Conservation (phyloP, 768 basidiomycete genomes). For the Clitopilus hobsonii region DNA sequence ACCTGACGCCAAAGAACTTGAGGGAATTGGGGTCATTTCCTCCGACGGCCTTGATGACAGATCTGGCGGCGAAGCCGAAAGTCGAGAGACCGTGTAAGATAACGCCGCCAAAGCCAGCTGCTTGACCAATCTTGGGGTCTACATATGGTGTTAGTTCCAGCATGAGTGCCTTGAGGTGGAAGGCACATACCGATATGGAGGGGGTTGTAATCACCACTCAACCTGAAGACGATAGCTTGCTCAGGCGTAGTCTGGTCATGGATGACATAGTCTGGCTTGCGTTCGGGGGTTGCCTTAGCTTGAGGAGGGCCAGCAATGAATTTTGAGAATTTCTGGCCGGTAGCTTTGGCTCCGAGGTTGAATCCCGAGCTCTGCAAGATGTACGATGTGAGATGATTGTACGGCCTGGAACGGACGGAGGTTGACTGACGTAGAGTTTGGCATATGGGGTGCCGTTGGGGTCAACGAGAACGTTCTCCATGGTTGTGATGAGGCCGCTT, state of each 20-base stretch:
- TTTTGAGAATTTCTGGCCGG: constrained; percentile 59
- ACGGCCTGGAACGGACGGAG: neutral
- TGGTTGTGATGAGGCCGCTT: constrained; percentile 68
- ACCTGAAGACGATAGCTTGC: constrained; percentile 67
- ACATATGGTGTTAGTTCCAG: neutral
- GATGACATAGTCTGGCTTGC: constrained; percentile 56
- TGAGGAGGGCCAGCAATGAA: constrained; percentile 55
- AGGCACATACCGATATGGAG: constrained; percentile 57
- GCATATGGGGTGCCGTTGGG: constrained; percentile 55
- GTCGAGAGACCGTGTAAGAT: constrained; percentile 84
- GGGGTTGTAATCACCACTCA: constrained; percentile 78
- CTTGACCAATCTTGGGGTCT: constrained; percentile 74
- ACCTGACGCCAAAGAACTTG: constrained; percentile 66
- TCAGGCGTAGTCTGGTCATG: constrained; percentile 59
- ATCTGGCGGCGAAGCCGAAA: constrained; percentile 80
- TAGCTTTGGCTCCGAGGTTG: constrained; percentile 64
- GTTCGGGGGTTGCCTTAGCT: constrained; percentile 56
- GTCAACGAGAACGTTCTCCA: constrained; percentile 60
- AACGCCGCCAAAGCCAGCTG: constrained; percentile 75
- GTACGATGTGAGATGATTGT: neutral
- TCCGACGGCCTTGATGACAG: constrained; percentile 60
- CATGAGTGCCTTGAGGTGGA: neutral
- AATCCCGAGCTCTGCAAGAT: constrained; percentile 53
- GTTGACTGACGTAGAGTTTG: constrained; percentile 49
- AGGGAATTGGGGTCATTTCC: constrained; percentile 57